A percentile compares a stretch with the other conserved stretches of the same genome.
Conservation (phyloP, 2,329 filamentous ascomycete species). For the Blastomyces percursus region DNA sequence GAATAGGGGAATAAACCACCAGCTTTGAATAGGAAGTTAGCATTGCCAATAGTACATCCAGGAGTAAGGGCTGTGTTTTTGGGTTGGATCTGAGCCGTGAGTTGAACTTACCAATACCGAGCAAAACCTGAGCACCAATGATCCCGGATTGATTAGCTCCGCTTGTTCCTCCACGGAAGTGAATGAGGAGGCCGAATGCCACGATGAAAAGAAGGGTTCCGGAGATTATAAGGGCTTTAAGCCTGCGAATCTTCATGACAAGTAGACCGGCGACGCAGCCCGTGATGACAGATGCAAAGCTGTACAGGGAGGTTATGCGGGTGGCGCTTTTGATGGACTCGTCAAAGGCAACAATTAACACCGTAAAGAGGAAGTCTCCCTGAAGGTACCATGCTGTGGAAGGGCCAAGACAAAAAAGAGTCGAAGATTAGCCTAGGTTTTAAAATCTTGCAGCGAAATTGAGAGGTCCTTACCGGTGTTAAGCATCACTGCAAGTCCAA, state of each 20-base stretch:
- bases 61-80: not conserved
- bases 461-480: slow-evolving; percentile 37
- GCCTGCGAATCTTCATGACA: slow-evolving; percentile 46
- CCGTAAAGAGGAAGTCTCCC: slow-evolving; percentile 53
- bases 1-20: slow-evolving; percentile 52
- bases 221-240: slow-evolving; percentile 53
- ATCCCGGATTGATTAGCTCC: slow-evolving; percentile 42
- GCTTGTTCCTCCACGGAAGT: slow-evolving; percentile 46
- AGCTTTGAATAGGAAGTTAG: slow-evolving; percentile 20
- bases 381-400: slow-evolving; percentile 48
- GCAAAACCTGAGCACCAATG: slow-evolving; percentile 51
- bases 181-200: slow-evolving; percentile 55
- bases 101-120: slow-evolving; percentile 42
- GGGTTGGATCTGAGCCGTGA: not conserved
- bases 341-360: slow-evolving; percentile 51
- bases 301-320: slow-evolving; percentile 51
- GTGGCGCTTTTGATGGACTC: slow-evolving; percentile 48
- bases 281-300: slow-evolving; percentile 46
- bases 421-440: not conserved
- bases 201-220: slow-evolving; percentile 52
- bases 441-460: not conserved
- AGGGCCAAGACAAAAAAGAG: not conserved
- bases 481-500: slow-evolving; percentile 48
- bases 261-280: slow-evolving; percentile 48
- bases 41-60: not conserved